Base-by-base conservation (phyloP, 345 rosid genomes). In the Syzygium jambos region DNA sequence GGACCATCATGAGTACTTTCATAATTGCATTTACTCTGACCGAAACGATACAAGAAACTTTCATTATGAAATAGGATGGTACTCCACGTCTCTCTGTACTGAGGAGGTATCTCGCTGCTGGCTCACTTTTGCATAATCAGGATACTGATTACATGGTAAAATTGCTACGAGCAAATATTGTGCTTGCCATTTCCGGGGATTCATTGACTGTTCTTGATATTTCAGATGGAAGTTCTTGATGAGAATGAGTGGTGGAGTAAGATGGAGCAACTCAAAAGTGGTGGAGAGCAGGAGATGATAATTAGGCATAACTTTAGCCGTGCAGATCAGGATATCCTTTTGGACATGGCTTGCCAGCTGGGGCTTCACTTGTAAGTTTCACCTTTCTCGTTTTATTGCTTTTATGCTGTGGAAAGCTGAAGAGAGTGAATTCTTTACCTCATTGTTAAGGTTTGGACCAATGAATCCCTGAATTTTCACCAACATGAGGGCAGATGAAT, bases 221-320 rank as follows among this genome's bases (percentile, higher is more conserved):
- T 29, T 84, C 87, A 97, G 99, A 90, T 95, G 95, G 99, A 97
- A 89, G 93, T 92, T 90, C 88, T 97, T 83, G 94, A 97, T 88
- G 96, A 95, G 92, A 92, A 93, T 84, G 99, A 95, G 89, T 95
- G 98, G 99, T 91, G 98, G 98, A 91, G 90, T 91, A 95, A 93
- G 95, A 93, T 97, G 90, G 93, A 94, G 92, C 93, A 90, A 89
- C 89, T 96, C 94, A 94, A 93, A 90, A 82, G 86, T 15, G 92
- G 94, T 77, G 92, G 93, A 59, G 98, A 93, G 87, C 97, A 94
- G 89, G 99, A 96, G 92, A 88, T 95, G 95, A 89, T 95, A 59
- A 90, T 95, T 25, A 97, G 92, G 91, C 93, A 91, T 84, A 96
- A 91, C 84, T 96, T 90, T 86, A 96, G 96, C 90, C 92, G 96